Base-by-base conservation (phyloP, 352 stramenopile species). In the Phytophthora lateralis region DNA sequence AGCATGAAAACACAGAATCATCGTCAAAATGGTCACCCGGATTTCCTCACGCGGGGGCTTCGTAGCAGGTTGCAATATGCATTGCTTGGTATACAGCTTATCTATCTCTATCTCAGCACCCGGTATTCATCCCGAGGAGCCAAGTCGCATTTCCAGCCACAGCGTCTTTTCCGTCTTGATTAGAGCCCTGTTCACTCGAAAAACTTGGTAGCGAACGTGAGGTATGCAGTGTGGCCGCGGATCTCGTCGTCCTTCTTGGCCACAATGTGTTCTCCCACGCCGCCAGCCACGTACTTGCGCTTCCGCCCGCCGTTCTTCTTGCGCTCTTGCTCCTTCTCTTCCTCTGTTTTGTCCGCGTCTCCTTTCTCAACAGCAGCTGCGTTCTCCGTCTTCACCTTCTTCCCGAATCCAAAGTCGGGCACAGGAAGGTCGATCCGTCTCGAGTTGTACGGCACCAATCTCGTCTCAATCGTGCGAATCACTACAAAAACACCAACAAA, bases 391-490 rank as follows among this genome's bases (percentile, higher is more conserved):
- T 62, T 63, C 1, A 30, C 46, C 51, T 71, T 70, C 46, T 73
- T 74, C 14, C 62, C 57, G 44, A 83, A 78, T 18, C 82, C 83
- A 77, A 95, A 92, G 55, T 91, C 75, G 2, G 84, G 82, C 43
- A 87, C 80, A 3, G 80, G 85, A 47, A 93, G 55, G 42, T 90
- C 74, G 44, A 92, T 84, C 29, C 71, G 71, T 39, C 86, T 71
- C 24, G 84, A 75, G 44, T 76, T 88, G 74, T 90, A 92, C 38
- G 86, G 82, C 62, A 97, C 85, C 63, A 98, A 82, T 17, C 88
- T 89, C 66, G 97, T 98, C 71, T 98, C 95, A 43, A 98, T 97
- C 49, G 85, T 95, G 11, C 80, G 79, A 59, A 95, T 89, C 69
- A 90, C 86, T 95, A 34, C 21, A 47, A 47, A 12, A 35, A 46